Evolutionary conservation across 345 rosid genomes (phyloP).

Genomic region (Linum tenue): DNA sequence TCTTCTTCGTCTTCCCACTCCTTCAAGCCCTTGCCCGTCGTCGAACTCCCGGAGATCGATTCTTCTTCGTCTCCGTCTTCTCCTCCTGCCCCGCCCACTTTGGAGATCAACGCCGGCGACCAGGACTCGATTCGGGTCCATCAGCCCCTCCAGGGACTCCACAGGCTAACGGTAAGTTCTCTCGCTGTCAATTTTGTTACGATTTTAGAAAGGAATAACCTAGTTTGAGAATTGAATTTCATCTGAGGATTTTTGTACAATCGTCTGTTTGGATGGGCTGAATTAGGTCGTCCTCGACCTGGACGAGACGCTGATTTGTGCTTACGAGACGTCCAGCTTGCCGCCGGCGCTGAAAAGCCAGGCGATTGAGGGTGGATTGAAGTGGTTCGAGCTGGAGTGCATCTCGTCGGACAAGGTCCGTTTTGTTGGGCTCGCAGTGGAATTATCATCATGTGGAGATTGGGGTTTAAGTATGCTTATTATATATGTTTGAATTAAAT

Average conservation of each 20-base stretch:
- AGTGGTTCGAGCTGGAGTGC: conserved; percentile 89
- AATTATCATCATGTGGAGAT: neutral
- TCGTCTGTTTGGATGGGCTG: neutral
- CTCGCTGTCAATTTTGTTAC: neutral
- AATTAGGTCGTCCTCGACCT: conserved; percentile 92
- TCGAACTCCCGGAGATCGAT: conserved; percentile 55
- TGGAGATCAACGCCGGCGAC: conserved; percentile 35
- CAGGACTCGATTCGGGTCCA: conserved; percentile 13
- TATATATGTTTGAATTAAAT: conserved; percentile 18
- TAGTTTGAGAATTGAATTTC: neutral
- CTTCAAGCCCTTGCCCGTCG: conserved; percentile 64
- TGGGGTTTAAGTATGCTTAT: neutral
- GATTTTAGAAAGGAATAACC: neutral
- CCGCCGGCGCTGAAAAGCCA: conserved; percentile 50
- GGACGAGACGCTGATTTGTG: conserved; percentile 94
- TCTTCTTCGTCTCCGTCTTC: conserved; percentile 4
- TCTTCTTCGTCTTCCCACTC: conserved; percentile 27
- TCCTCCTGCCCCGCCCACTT: conserved; percentile 19
- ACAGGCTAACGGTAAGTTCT: conserved; percentile 30
- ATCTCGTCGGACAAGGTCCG: conserved; percentile 80
- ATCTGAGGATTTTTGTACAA: neutral
- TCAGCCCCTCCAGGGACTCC: conserved; percentile 33
- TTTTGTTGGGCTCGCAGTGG: conserved; percentile 5
- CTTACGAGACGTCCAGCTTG: conserved; percentile 78
- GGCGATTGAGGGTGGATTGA: conserved; percentile 72